phyloP scores from a whole-genome alignment of 1,284 basidiomycete genomes.

The Trichosporon sp. region DNA sequence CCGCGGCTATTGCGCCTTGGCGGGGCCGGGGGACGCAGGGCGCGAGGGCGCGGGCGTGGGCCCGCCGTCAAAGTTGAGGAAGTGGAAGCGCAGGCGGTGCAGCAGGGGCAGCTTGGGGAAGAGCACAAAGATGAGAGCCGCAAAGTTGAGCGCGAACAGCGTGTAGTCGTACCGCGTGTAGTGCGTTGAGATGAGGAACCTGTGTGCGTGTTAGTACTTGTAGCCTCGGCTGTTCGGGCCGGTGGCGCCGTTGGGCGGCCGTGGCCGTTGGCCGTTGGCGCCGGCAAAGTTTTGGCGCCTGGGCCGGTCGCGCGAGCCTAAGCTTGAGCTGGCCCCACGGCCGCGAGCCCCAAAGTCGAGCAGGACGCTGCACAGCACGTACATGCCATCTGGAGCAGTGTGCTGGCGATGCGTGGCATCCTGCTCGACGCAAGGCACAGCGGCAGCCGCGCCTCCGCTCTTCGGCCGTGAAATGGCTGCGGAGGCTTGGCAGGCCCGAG shows the following conservation, averaged over 20 bases:
- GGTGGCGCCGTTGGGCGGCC: background rate
- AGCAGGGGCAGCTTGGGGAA: slow-evolving; percentile 86
- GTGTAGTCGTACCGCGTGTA: slow-evolving; percentile 94
- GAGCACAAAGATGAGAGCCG: slow-evolving; percentile 72
- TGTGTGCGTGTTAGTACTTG: slow-evolving; percentile 43
- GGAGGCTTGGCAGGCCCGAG: background rate
- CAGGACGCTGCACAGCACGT: background rate
- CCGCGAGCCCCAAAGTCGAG: too few relatives aligned
- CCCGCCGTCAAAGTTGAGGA: slow-evolving; percentile 33
- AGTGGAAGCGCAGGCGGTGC: slow-evolving; percentile 49
- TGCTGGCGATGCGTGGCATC: background rate
- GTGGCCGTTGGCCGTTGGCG: too few relatives aligned
- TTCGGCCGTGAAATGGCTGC: background rate
- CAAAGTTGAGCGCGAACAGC: slow-evolving; percentile 87
- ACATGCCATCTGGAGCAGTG: too few relatives aligned
- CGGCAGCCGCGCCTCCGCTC: background rate
- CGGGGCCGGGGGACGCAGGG: slow-evolving; percentile 34
- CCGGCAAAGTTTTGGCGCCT: background rate
- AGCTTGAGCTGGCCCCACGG: background rate
- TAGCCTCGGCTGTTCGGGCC: background rate
- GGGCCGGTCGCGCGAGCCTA: background rate
- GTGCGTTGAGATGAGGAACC: slow-evolving; percentile 94
- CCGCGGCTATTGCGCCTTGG: background rate
- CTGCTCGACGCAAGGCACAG: background rate
- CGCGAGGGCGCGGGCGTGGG: slow-evolving; percentile 41